Evolutionary conservation across 73 alveolate species (phyloP), one percentile per base, ranked within the genome.

Genomic region (Durusdinium trenchii): DNA sequence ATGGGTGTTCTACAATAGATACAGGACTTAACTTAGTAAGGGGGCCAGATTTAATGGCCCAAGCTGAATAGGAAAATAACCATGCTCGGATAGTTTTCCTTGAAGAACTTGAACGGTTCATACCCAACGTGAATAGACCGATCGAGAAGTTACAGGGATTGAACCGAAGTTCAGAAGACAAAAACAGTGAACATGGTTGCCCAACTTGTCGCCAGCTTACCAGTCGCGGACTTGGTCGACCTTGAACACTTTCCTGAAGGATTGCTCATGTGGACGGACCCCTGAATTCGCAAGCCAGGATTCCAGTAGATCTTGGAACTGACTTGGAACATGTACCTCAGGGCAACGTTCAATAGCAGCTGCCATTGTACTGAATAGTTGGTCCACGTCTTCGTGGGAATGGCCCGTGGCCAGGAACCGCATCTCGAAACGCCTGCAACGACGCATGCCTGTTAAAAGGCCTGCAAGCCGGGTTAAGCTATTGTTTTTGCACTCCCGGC

Each of bases 401-500:
- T 79, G 90, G 48, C 90, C 90, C 0, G 32, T 46, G 47, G 30
- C 28, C 3, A 79, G 69, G 6, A 79, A 79, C 14, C 32, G 35
- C 64, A 79, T 1, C 35, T 79, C 43, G 38, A 79, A 6, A 3
- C 46, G 64, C 26, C n/a, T 45, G 32, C 60, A 26, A 9, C 67
- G 43, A 38, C 28, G 95, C 0, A 38, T 35, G 2, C 52, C 61
- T 2, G 30, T 26, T 18, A 87, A 23, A 0, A 42, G 40, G 12
- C 51, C 95, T 0, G 71, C 26, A 10, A 36, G 28, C 0, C 95
- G 54, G 64, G 60, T 26, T 26, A 87, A 40, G 48, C 85, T 87
- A 20, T 87, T 87, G 84, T 87, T 87, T 28, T 87, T 87, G 0
- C 43, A 30, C 40, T 87, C 95, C 32, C 79, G 12, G 51, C 51